These are phyloP conservation scores for Paradendryphiella salina DNA, from an alignment of 2,329 filamentous ascomycete genomes.

Conservation along the genomic window DNA sequence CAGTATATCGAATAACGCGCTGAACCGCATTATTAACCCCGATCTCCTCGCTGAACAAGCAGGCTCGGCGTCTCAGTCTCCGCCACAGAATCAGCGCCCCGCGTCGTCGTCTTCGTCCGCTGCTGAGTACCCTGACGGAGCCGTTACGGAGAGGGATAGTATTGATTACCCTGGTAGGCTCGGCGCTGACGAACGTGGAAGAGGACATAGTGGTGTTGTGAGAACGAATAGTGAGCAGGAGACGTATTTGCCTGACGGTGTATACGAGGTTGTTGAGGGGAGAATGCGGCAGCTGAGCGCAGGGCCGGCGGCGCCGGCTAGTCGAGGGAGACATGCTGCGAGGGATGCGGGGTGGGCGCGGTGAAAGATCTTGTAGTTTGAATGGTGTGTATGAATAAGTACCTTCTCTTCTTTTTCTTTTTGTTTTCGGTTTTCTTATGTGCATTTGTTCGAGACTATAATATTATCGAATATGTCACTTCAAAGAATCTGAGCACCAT, in stretches of 20 bases:
- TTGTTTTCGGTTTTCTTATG: no score
- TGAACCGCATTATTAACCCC: slow-evolving; percentile 4
- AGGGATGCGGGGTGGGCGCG: slow-evolving; percentile 8
- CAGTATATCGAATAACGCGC: neutral
- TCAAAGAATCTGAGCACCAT: no score
- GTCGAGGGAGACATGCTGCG: neutral
- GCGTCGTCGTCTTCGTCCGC: neutral
- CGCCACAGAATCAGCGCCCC: neutral
- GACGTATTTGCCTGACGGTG: slow-evolving; percentile 9
- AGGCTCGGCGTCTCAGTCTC: neutral
- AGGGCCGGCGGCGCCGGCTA: neutral
- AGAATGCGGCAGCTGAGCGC: slow-evolving; percentile 8
- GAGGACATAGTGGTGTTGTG: neutral
- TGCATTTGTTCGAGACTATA: no score
- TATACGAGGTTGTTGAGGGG: slow-evolving; percentile 13
- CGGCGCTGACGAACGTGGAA: neutral
- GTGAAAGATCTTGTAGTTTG: neutral
- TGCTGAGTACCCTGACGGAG: neutral
- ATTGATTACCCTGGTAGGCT: slow-evolving; percentile 4
- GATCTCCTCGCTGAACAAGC: neutral
- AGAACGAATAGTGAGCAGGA: neutral
- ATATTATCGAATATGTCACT: no score
- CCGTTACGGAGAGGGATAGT: neutral
- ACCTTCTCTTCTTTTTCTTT: no score
- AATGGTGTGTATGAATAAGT: no score